A percentile compares a stretch with the other conserved stretches of the same genome.
These are phyloP conservation scores for Coniosporium apollinis DNA, from an alignment of 495 filamentous ascomycete genomes.

Conservation along the genomic window DNA sequence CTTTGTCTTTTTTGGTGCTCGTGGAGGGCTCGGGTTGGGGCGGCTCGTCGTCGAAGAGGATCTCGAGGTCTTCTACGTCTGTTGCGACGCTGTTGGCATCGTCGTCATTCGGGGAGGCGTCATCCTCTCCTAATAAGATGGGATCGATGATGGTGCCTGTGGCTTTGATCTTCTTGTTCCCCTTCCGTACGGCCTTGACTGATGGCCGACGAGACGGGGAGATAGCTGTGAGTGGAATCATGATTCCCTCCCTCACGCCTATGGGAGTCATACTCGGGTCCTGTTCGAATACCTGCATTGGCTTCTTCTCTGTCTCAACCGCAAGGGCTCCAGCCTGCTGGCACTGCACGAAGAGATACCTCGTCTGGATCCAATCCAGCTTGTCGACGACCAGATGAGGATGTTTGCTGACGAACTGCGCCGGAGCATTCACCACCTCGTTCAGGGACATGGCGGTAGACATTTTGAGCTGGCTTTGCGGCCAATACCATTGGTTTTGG, in stretches of 20 bases:
- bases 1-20: slow-evolving; percentile 14
- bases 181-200: slow-evolving; percentile 4
- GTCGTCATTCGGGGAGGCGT: not conserved
- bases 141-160: slow-evolving; percentile 12
- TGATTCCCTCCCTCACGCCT: slow-evolving; percentile 23
- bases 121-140: slow-evolving; percentile 12
- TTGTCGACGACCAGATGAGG: slow-evolving; percentile 60
- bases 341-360: slow-evolving; percentile 63
- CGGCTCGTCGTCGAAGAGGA: slow-evolving; percentile 25
- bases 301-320: slow-evolving; percentile 12
- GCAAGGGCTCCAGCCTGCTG: slow-evolving; percentile 3
- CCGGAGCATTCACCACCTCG: slow-evolving; percentile 67
- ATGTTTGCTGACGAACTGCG: slow-evolving; percentile 34
- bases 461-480: slow-evolving; percentile 43
- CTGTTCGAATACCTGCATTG: slow-evolving; percentile 31
- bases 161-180: slow-evolving; percentile 16
- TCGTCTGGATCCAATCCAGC: slow-evolving; percentile 78
- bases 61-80: slow-evolving; percentile 33
- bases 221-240: slow-evolving; percentile 36
- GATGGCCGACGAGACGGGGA: slow-evolving; percentile 21
- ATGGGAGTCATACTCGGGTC: slow-evolving; percentile 32
- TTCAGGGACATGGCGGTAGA: slow-evolving; percentile 53
- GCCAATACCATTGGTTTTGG: slow-evolving; percentile 32
- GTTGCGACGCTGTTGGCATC: slow-evolving; percentile 31
- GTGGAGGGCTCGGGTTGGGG: slow-evolving; percentile 4